phyloP scores from a whole-genome alignment of 2,329 filamentous ascomycete species.

The Cercospora brassicicola region DNA sequence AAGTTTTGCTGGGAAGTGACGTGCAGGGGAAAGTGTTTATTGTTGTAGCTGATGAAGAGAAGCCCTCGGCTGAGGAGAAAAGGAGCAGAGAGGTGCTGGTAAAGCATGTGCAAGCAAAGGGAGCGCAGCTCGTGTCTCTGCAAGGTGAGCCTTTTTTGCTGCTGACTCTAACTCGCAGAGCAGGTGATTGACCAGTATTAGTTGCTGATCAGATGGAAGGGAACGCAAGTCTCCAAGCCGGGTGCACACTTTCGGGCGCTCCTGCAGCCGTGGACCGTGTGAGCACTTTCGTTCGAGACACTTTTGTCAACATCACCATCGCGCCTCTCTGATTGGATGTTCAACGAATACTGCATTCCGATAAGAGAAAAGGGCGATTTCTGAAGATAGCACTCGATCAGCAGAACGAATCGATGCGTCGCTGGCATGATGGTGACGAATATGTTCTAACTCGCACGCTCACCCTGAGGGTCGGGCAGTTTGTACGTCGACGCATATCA shows the following conservation, averaged over 20 bases:
- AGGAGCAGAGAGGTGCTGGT: not conserved
- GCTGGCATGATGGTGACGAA: not conserved
- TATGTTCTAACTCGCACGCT: no score
- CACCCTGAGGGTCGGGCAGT: no score
- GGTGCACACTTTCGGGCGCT: not conserved
- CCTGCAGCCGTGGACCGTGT: not conserved
- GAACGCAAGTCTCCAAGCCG: not conserved
- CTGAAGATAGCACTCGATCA: not conserved
- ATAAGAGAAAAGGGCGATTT: no score
- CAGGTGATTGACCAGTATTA: not conserved
- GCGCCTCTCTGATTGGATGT: not conserved
- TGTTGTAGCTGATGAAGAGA: not conserved
- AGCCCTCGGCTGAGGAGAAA: not conserved
- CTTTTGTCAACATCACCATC: not conserved
- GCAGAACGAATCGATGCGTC: not conserved
- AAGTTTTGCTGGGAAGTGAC: slow-evolving; percentile 1
- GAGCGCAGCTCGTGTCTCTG: not conserved
- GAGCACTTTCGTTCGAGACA: not conserved
- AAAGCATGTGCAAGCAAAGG: not conserved
- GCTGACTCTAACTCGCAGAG: not conserved
- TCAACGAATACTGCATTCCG: no score
- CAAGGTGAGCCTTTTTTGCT: not conserved
- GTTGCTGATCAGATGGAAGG: not conserved
- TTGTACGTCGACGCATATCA: no score
- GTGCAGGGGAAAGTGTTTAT: slow-evolving; percentile 3